Evolutionary conservation across 1,284 basidiomycete species (phyloP), one percentile per base, ranked within the genome.

Genomic region (Sporisorium reilianum): DNA sequence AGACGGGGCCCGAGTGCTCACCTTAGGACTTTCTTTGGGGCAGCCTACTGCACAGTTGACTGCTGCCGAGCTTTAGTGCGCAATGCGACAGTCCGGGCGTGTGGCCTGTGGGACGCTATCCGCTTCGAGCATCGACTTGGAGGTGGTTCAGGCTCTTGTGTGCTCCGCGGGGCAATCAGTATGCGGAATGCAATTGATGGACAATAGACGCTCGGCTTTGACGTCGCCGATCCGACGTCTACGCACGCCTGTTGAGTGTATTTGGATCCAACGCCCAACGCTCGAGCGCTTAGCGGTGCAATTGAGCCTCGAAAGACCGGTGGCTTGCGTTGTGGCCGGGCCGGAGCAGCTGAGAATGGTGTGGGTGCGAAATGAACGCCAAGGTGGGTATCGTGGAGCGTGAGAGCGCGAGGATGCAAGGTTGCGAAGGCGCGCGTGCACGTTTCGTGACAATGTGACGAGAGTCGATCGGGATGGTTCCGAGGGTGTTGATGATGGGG

Each of bases 31-130:
- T n/a, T 30, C 28, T 38, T 30, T 20, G 12, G 7, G 7, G n/a
- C 28, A 28, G 28, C 2, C 45, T 28, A 28, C 26, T 28, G 26
- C 16, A n/a, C n/a, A 26, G n/a, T n/a, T 11, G n/a, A 20, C 16
- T 30, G 26, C 46, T 48, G 46, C 26, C 46, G 46, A 48, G 46
- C 8, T 30, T 11, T 28, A 32, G 46, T 26, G 26, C 26, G n/a
- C 18, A 30, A 12, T 11, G 16, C 7, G 25, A 48, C 46, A n/a
- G 28, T 48, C 46, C 28, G 26, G 6, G 45, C 45, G 26, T 28
- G 5, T 26, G 25, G 45, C 45, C 23, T 30, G 16, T 30, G 26
- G 46, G 26, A 32, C 11, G 46, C 46, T 30, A 30, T 28, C 26
- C 46, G 26, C 28, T 11, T 12, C 46, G 8, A 10, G 28, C 46